Evolutionary conservation across 177 flowering plant species (phyloP).

Genomic region (Vitis hybrid): DNA sequence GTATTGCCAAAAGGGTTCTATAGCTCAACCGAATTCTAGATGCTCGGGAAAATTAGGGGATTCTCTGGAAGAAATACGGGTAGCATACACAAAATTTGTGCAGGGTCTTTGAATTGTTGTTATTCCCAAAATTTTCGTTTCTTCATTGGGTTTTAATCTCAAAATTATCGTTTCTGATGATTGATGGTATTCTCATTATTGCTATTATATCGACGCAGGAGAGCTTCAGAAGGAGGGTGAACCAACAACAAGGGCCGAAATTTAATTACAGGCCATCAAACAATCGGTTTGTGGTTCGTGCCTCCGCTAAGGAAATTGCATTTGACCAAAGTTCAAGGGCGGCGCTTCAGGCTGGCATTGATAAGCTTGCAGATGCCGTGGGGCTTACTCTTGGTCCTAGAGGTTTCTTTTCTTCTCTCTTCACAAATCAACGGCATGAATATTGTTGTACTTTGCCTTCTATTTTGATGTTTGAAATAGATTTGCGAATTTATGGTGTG

Average conservation of each 20-base stretch:
- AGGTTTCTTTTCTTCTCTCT: conserved; percentile 41
- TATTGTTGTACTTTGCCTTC: not conserved
- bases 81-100: too few relatives aligned
- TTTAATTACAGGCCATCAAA: conserved; percentile 37
- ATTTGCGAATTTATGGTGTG: too few relatives aligned
- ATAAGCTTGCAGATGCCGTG: conserved; percentile 95
- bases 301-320: conserved; percentile 81
- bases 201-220: conserved; percentile 26
- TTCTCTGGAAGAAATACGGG: too few relatives aligned
- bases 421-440: too few relatives aligned
- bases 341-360: conserved; percentile 87
- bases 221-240: conserved; percentile 38
- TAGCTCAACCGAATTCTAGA: too few relatives aligned
- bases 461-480: too few relatives aligned
- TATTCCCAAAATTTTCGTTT: not conserved
- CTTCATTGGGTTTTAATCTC: not conserved
- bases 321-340: conserved; percentile 84
- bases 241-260: conserved; percentile 32
- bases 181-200: not conserved
- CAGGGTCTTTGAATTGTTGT: too few relatives aligned
- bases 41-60: too few relatives aligned
- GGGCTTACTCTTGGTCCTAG: conserved; percentile 98
- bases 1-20: too few relatives aligned
- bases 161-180: not conserved
- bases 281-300: conserved; percentile 56